A percentile compares a stretch with the other conserved stretches of the same genome.
These are phyloP conservation scores for Colletotrichum aenigma DNA, from an alignment of 2,329 filamentous ascomycete genomes.

Conservation along the genomic window DNA sequence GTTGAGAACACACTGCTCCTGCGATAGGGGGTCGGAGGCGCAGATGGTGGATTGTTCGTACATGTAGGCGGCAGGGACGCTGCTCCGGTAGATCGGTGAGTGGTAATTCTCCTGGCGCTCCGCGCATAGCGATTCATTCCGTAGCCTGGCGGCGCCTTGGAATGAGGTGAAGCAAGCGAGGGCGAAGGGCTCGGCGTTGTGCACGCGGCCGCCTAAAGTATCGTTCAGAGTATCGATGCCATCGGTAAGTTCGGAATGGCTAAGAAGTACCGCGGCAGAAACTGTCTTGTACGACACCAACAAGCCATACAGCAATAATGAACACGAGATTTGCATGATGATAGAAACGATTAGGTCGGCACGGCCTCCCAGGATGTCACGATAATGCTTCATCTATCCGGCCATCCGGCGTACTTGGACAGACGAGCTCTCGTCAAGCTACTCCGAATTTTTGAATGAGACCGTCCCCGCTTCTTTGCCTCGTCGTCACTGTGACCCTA, in stretches of 20 bases:
- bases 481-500: too few species aligned
- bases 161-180: background rate
- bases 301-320: background rate
- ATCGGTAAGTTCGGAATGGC: too few species aligned
- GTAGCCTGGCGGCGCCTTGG: fast-evolving
- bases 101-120: background rate
- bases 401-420: too few species aligned
- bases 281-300: too few species aligned
- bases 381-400: too few species aligned
- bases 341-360: too few species aligned
- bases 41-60: background rate
- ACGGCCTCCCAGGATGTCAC: too few species aligned
- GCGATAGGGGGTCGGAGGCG: background rate
- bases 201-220: background rate
- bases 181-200: fast-evolving
- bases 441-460: too few species aligned
- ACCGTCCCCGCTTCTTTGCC: too few species aligned
- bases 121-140: background rate
- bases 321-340: too few species aligned
- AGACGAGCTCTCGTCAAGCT: too few species aligned
- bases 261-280: too few species aligned
- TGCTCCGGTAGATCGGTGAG: background rate
- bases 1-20: background rate
- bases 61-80: background rate
- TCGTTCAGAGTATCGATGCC: background rate